Evolutionary conservation across 495 filamentous ascomycete genomes (phyloP), one percentile per base, ranked within the genome.

Genomic region (Saxispiralis lemnorum): DNA sequence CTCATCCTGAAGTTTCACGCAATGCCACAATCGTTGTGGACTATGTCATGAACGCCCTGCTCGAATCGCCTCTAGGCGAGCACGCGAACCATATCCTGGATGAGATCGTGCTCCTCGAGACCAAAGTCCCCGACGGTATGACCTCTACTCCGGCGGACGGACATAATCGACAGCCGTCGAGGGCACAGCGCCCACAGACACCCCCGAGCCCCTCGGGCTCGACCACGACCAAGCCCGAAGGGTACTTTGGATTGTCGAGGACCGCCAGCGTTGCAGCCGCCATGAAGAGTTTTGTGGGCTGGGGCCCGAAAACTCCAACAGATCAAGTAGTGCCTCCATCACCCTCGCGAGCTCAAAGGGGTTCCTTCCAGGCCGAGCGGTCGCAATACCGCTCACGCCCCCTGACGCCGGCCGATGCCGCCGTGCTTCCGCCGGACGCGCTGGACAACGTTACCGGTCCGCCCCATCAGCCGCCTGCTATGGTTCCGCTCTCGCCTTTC

Each of bases 1-100:
- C 89, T 17, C 86, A 94, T 56, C 89, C 89, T 7, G 86, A 96
- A 48, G 81, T 95, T 24, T 82, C 88, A 35, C 73, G 80, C 51
- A 77, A 85, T 58, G 89, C 85, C 6, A 72, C 71, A 11, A 69
- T 78, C 21, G 72, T 95, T 32, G 71, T 93, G 18, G 89, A 96
- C 56, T 81, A 79, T 51, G 72, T 96, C 34, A 78, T 96, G 52
- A 65, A 77, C 28, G 67, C 72, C 1, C 64, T 96, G 14, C 55
- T 94, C 5, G 68, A 82, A 19, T 94, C 88, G 1, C 70, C 81
- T 6, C 69, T 94, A 43, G 79, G 76, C 17, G 48, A 65, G 10
- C 65, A 77, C 35, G 78, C 83, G 34, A 79, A 82, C 51, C 66
- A 63, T 30, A 56, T 87, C 34, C 79, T 93, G 54, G 78, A 81